Conservation (phyloP, 2,329 filamentous ascomycete genomes). For the Ophidiomyces ophidiicola region DNA sequence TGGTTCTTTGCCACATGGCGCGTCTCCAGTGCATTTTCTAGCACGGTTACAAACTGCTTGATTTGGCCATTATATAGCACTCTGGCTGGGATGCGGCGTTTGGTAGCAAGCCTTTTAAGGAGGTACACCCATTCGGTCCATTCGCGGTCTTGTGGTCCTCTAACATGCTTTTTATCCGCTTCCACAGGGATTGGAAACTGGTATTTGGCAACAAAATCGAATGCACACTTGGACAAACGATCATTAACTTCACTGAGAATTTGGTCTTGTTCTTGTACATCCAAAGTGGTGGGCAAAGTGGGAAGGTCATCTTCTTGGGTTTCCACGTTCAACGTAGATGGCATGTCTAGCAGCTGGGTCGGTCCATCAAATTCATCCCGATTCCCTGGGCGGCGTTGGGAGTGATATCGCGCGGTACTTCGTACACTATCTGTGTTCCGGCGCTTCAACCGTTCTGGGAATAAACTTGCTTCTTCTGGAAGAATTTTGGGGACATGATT, state of each 20-base stretch:
- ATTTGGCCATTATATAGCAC: slow-evolving; percentile 83
- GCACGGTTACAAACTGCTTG: slow-evolving; percentile 76
- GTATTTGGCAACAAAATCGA: slow-evolving; percentile 82
- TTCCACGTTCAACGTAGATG: slow-evolving; percentile 57
- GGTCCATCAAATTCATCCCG: slow-evolving; percentile 83
- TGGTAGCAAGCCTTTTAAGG: slow-evolving; percentile 72
- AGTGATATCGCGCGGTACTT: slow-evolving; percentile 26
- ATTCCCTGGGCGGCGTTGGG: slow-evolving; percentile 58
- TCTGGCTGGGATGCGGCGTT: slow-evolving; percentile 69
- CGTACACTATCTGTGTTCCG: slow-evolving; percentile 24
- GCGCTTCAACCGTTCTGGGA: slow-evolving; percentile 27
- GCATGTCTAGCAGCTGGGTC: slow-evolving; percentile 66
- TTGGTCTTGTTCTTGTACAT: slow-evolving; percentile 72
- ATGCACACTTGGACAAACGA: slow-evolving; percentile 70
- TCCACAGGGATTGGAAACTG: slow-evolving; percentile 80
- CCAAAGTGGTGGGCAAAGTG: slow-evolving; percentile 67
- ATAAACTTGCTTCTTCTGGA: slow-evolving; percentile 27
- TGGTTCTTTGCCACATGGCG: slow-evolving; percentile 74
- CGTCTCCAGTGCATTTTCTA: slow-evolving; percentile 84
- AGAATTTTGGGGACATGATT: slow-evolving; percentile 25
- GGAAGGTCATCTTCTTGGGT: slow-evolving; percentile 70
- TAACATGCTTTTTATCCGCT: slow-evolving; percentile 66
- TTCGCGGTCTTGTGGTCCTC: slow-evolving; percentile 63
- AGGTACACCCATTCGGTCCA: slow-evolving; percentile 91
- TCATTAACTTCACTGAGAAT: slow-evolving; percentile 73